Percentiles rank a stretch among this genome's conserved stretches.
phyloP scores from a whole-genome alignment of 129 eudicot genomes.

The Flaveria robusta region DNA sequence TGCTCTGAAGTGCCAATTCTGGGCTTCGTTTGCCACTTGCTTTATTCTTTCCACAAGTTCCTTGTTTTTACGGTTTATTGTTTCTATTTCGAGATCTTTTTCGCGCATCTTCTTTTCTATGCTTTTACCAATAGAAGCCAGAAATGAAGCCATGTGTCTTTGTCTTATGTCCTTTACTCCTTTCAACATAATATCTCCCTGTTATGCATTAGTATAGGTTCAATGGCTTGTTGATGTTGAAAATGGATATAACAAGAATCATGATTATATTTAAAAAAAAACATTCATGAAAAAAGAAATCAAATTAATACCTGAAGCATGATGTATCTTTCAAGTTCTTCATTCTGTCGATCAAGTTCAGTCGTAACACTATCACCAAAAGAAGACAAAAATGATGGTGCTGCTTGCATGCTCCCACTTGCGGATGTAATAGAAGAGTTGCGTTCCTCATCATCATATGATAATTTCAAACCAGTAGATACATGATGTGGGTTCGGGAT shows the following conservation, averaged over 20 bases:
- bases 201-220: conserved; percentile 24
- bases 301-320: conserved; percentile 68
- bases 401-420: conserved; percentile 83
- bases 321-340: conserved; percentile 77
- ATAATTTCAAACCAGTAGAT: conserved; percentile 84
- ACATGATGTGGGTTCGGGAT: conserved; percentile 71
- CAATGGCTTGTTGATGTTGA: conserved; percentile 1
- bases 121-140: conserved; percentile 61
- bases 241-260: neutral
- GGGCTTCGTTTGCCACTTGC: conserved; percentile 82
- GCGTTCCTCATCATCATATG: conserved; percentile 90
- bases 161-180: conserved; percentile 74
- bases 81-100: conserved; percentile 74
- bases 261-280: conserved; percentile 4
- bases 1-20: conserved; percentile 87
- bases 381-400: conserved; percentile 65
- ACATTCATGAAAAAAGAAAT: no score
- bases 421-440: conserved; percentile 92
- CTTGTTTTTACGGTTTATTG: conserved; percentile 70
- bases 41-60: conserved; percentile 77
- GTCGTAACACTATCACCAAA: conserved; percentile 64
- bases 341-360: conserved; percentile 79
- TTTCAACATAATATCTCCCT: conserved; percentile 76
- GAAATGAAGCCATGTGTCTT: conserved; percentile 76
- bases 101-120: conserved; percentile 63